These are phyloP conservation scores for Solanum sparsipilum DNA, from an alignment of 257 asterid species.

Conservation along the genomic window DNA sequence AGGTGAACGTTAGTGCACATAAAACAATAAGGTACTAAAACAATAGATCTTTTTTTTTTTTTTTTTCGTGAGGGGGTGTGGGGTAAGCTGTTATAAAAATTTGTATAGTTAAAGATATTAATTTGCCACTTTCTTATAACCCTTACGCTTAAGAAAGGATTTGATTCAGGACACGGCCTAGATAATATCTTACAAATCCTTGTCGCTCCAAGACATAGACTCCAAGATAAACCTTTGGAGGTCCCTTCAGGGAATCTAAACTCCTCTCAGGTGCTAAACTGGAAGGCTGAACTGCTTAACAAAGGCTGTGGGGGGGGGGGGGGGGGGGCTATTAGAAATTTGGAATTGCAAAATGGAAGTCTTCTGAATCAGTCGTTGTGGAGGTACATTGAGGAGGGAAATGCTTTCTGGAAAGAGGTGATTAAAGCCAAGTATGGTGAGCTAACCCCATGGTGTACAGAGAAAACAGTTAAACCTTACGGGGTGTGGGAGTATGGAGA, in stretches of 20 bases:
- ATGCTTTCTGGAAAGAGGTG: background rate
- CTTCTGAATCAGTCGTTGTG: background rate
- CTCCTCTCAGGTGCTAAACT: background rate
- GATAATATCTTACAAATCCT: no score
- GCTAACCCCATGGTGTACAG: no score
- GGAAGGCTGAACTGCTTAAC: background rate
- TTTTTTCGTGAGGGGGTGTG: background rate
- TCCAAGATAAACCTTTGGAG: no score
- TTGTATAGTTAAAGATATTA: background rate
- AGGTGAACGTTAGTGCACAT: background rate
- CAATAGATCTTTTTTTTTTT: no score
- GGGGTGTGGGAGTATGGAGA: no score
- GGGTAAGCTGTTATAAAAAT: background rate
- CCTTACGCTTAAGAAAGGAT: background rate
- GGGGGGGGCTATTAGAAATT: background rate
- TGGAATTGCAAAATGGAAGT: background rate
- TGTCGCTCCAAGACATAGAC: no score
- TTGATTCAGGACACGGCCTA: background rate
- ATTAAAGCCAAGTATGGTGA: no score
- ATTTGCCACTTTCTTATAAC: background rate
- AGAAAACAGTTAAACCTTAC: no score
- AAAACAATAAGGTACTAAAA: background rate
- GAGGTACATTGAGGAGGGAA: background rate
- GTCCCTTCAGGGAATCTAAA: no score
- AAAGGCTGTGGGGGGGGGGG: no score